Evolutionary conservation across 257 asterid species (phyloP).

Genomic region (Ophiorrhiza pumila): DNA sequence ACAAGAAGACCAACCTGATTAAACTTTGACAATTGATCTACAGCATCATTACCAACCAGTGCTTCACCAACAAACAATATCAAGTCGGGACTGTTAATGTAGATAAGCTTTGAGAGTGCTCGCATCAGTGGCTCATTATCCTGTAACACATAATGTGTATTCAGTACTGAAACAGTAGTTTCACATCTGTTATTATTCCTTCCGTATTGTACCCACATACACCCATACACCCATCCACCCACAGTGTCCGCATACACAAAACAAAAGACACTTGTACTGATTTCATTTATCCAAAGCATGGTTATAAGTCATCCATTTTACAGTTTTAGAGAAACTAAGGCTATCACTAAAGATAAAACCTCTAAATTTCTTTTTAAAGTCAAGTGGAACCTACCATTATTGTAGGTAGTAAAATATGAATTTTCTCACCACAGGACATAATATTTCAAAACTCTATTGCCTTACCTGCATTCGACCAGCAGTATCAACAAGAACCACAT

Average conservation of each 20-base stretch:
- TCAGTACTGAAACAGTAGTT: conserved; percentile 11
- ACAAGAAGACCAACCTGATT: conserved; percentile 57
- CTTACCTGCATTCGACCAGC: conserved; percentile 98
- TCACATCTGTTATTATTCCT: background rate
- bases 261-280: background rate
- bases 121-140: conserved; percentile 98
- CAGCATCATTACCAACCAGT: conserved; percentile 95
- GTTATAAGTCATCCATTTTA: background rate
- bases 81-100: conserved; percentile 78
- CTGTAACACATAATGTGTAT: conserved; percentile 31
- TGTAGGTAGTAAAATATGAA: too few relatives aligned
- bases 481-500: conserved; percentile 96
- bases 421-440: background rate
- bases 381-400: background rate
- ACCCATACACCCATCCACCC: background rate
- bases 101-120: conserved; percentile 89
- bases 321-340: background rate
- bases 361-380: background rate
- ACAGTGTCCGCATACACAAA: background rate
- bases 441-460: background rate
- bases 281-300: background rate
- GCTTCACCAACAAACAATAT: conserved; percentile 97
- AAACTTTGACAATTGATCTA: conserved; percentile 86
- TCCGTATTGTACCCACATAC: background rate
- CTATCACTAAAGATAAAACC: background rate